A percentile compares a stretch with the other conserved stretches of the same genome.
Conservation (phyloP, 169 alveolate species). For the Cryptosporidium sp. region DNA sequence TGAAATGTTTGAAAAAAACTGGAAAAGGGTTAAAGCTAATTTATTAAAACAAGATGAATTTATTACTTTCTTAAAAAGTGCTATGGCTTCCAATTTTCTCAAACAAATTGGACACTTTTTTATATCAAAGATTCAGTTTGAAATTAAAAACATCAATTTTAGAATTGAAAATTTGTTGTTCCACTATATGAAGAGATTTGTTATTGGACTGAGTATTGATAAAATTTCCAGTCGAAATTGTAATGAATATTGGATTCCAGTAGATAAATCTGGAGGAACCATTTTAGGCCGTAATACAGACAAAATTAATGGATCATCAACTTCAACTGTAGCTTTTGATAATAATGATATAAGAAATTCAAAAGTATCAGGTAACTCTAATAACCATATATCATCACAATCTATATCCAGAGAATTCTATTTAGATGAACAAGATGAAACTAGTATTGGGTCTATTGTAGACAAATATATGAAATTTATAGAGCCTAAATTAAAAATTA, state of each 20-base stretch:
- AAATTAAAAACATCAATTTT: slow-evolving; percentile 52
- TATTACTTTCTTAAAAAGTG: slow-evolving; percentile 41
- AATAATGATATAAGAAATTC: neutral
- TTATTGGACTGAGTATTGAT: slow-evolving; percentile 36
- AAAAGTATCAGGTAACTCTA: neutral
- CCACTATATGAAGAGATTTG: slow-evolving; percentile 31
- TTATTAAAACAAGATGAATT: slow-evolving; percentile 53
- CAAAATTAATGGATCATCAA: neutral
- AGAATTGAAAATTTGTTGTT: slow-evolving; percentile 33
- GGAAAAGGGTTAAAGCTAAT: slow-evolving; percentile 52
- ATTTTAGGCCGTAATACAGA: neutral
- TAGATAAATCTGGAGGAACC: neutral
- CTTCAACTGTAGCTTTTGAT: neutral
- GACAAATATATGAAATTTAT: neutral
- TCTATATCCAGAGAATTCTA: neutral
- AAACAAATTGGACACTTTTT: slow-evolving; percentile 43
- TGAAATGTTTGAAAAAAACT: slow-evolving; percentile 65
- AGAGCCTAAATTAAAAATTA: neutral
- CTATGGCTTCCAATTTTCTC: slow-evolving; percentile 57
- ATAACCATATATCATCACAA: neutral
- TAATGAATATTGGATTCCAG: slow-evolving; percentile 71
- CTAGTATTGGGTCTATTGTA: neutral
- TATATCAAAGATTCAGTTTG: slow-evolving; percentile 61
- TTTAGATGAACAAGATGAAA: neutral
- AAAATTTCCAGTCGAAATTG: slow-evolving; percentile 38